Base-by-base conservation (phyloP, 164 flowering plant genomes). In the Kingdonia uniflora region DNA sequence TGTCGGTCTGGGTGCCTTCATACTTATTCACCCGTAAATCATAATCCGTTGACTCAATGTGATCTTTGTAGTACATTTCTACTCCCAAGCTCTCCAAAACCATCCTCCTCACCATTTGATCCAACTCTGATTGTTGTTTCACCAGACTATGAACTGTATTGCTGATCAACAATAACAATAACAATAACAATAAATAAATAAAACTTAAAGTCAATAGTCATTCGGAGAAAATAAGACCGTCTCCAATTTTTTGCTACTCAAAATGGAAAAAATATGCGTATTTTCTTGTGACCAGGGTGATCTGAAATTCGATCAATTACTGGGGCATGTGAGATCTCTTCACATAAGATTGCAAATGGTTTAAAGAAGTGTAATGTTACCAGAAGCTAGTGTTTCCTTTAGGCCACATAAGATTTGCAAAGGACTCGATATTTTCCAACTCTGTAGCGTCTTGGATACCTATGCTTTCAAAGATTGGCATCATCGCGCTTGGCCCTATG, bases 371-470 rank as follows among this genome's bases (percentile, higher is more conserved):
- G 40, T 7, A 37, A 13, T 37, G 13, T 37, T 7, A 37, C 11
- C 40, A 37, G 13, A 7, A 37, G 11, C 40, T 7, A 37, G 13
- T n/a, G n/a, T n/a, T n/a, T n/a, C n/a, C n/a, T n/a, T n/a, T n/a
- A n/a, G n/a, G n/a, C n/a, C n/a, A n/a, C n/a, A n/a, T n/a, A n/a
- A n/a, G n/a, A n/a, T n/a, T n/a, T n/a, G 13, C 40, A 7, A 74
- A 51, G 39, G 11, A 43, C 20, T 66, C 48, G 7, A 67, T 56
- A 22, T 53, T 42, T 23, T 61, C 67, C 6, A 3, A 40, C 1
- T 39, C 14, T 0, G 45, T 16, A 15, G 46, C 56, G 14, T 53
- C 35, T 15, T 23, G 33, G 16, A 38, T 22, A 33, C 56, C 45
- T 46, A 40, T 22, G 56, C 45, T 21, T 26, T 40, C 56, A 39